Conservation (phyloP, 2,329 filamentous ascomycete species). For the Fusarium buxicola region DNA sequence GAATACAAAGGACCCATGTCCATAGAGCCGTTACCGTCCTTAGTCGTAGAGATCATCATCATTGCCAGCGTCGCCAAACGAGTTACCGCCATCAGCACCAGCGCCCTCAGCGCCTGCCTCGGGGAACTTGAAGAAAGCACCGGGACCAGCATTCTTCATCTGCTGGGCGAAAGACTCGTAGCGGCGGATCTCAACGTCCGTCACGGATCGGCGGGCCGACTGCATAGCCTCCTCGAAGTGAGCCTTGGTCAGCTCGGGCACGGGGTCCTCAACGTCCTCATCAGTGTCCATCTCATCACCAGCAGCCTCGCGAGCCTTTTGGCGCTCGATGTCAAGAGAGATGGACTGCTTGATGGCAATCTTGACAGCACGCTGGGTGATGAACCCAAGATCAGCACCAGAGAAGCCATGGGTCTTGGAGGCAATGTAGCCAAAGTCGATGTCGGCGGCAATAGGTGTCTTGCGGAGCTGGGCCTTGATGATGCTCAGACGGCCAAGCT, state of each 20-base stretch:
- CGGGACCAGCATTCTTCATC: constrained; percentile 97
- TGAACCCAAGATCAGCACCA: constrained; percentile 98
- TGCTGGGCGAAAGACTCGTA: constrained; percentile 99
- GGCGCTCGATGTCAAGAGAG: constrained; percentile 85
- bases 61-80: constrained; percentile 88
- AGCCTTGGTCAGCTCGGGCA: constrained; percentile 93
- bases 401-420: constrained; percentile 99
- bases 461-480: constrained; percentile 97
- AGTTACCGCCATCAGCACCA: constrained; percentile 67
- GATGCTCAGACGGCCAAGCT: constrained; percentile 88
- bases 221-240: constrained; percentile 99
- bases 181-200: constrained; percentile 95
- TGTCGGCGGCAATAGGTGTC: constrained; percentile 89
- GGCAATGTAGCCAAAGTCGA: constrained; percentile 92
- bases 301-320: constrained; percentile 87
- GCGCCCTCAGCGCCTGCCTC: constrained; percentile 73
- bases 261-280: constrained; percentile 88
- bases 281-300: constrained; percentile 78
- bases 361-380: constrained; percentile 99
- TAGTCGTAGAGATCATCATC: constrained; percentile 98
- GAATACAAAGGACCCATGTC: constrained; percentile 57
- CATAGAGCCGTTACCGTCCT: constrained; percentile 45
- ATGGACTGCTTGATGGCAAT: constrained; percentile 99
- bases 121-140: constrained; percentile 98
- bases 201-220: constrained; percentile 91